Evolutionary conservation across 305 asterid genomes (phyloP), one percentile per base, ranked within the genome.

Genomic region (Solanum hybrid): DNA sequence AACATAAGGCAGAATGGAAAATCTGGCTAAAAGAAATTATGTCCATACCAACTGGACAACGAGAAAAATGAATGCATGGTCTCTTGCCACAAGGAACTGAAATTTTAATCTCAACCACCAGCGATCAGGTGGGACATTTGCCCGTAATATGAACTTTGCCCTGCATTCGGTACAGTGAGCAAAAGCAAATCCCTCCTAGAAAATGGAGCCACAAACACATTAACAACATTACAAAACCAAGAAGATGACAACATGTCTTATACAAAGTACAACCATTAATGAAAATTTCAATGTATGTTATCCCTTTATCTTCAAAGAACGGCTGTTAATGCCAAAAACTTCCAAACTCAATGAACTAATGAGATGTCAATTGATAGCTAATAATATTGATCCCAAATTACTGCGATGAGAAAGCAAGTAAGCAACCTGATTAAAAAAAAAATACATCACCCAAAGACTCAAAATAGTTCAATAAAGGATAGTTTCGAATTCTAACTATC

Each of bases 61-160:
- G 91, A 96, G 94, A 89, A 97, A 97, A 92, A 96, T 95, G 93
- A 95, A 76, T 5, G 97, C 98, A 88, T 97, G 99, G 93, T 97
- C 99, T 93, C 99, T 96, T 66, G 98, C 99, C 90, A 97, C 98
- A 80, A 97, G 99, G 92, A 96, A 94, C 89, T 97, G 99, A 87
- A 97, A 97, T 93, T 97, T 97, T 90, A 97, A 92, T 91, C 99
- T 95, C 95, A 96, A 92, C 99, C 99, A 97, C 99, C 99, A 97
- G 85, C 99, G 99, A 86, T 96, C 99, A 77, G 98, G 95, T 89
- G 99, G 99, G 81, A 97, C 98, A 90, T 96, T 97, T 69, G 99
- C 99, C 88, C 99, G 98, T 93, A 97, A 92, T 92, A 96, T 93
- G 93, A 97, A 97, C 93, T 94, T 94, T 88, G 99, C 98, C 91